Conservation (phyloP, 208 protist species). For the Leishmania turanica region DNA sequence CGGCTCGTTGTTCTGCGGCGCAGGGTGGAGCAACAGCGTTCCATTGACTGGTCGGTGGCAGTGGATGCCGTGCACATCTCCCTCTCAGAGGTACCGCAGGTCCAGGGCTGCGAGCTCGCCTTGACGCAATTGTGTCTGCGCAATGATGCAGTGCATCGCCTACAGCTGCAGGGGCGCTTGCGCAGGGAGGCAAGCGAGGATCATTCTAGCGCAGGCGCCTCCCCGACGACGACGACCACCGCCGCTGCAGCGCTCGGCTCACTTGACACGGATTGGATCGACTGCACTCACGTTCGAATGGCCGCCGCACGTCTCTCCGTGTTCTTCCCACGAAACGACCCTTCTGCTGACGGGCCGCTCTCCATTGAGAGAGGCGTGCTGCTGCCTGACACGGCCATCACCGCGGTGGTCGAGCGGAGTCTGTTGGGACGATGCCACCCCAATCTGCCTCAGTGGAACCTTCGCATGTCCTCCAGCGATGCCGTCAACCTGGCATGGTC, state of each 20-base stretch:
- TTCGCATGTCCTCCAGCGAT: conserved; percentile 9
- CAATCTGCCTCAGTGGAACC: conserved; percentile 18
- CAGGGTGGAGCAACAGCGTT: conserved; percentile 26
- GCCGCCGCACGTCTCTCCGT: conserved; percentile 8
- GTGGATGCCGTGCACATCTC: conserved; percentile 24
- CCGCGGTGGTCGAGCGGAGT: conserved; percentile 21
- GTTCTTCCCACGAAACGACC: conserved; percentile 9
- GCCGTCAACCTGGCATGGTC: conserved; percentile 27
- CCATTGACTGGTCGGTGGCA: conserved; percentile 26
- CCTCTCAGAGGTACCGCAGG: conserved; percentile 21
- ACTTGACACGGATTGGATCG: conserved; percentile 26
- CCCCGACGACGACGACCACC: background rate
- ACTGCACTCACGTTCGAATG: conserved; percentile 17
- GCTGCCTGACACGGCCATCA: conserved; percentile 13
- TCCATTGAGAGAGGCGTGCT: background rate
- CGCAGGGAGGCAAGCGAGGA: background rate
- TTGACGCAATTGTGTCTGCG: conserved; percentile 11
- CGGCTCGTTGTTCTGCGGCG: conserved; percentile 25
- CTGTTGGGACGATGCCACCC: conserved; percentile 22
- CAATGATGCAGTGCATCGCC: conserved; percentile 24
- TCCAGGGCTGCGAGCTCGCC: conserved; percentile 27
- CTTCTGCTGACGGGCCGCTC: background rate
- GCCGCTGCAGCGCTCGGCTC: conserved; percentile 6
- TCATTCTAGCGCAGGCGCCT: too few species aligned
- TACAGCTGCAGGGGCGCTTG: conserved; percentile 21